Evolutionary conservation across 441 rosid species (phyloP).

Genomic region (Populus trichocarpa): DNA sequence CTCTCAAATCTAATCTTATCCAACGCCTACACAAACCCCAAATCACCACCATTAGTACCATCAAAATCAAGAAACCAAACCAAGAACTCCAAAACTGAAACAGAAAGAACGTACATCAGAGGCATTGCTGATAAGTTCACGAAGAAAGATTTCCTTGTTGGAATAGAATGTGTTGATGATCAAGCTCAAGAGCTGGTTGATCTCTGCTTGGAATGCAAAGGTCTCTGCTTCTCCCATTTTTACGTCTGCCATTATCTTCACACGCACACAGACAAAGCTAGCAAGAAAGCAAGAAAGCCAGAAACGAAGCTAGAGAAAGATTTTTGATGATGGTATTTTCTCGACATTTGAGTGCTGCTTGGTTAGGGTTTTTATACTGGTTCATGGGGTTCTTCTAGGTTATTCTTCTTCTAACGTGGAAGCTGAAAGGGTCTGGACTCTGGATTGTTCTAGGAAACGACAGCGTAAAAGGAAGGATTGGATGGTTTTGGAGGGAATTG

Average conservation of each 20-base stretch:
- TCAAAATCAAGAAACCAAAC: neutral
- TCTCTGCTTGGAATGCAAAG: constrained; percentile 85
- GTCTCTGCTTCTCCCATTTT: constrained; percentile 61
- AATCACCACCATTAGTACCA: no score
- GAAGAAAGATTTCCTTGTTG: constrained; percentile 91
- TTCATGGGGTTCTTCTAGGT: neutral
- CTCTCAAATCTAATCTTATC: constrained; percentile 84
- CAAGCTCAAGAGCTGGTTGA: constrained; percentile 74
- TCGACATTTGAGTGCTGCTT: neutral
- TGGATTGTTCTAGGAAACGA: neutral
- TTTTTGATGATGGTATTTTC: no score
- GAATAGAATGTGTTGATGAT: constrained; percentile 83
- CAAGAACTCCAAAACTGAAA: constrained; percentile 24
- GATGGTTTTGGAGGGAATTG: neutral
- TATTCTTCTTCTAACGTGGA: neutral
- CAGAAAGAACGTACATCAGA: constrained; percentile 55
- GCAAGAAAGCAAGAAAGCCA: neutral
- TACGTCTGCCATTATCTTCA: constrained; percentile 33
- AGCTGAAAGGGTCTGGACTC: neutral
- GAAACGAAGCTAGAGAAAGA: neutral
- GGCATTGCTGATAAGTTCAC: constrained; percentile 76
- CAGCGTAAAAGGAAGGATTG: neutral
- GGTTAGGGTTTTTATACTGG: neutral
- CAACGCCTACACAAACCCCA: constrained; percentile 50
- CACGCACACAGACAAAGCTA: neutral